Percentiles rank a stretch among this genome's conserved stretches.
phyloP scores from a whole-genome alignment of 140 eudicot genomes.

The Bidens hawaiensis region DNA sequence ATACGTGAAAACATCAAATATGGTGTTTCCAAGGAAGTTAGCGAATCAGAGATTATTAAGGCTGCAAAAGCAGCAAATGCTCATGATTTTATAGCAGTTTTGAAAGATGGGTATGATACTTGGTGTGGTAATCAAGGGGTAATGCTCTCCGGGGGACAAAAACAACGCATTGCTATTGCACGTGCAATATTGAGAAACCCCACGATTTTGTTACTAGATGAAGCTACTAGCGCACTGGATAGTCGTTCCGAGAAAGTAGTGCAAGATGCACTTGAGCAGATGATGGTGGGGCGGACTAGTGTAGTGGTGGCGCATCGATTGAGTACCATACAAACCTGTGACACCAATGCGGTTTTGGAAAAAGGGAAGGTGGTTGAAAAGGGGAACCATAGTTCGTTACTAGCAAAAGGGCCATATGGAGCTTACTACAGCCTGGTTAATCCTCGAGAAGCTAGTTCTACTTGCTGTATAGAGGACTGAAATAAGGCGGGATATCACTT shows the following conservation, averaged over 20 bases:
- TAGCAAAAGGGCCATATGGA: conserved; percentile 39
- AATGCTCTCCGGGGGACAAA: conserved; percentile 63
- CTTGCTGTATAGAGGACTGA: background rate
- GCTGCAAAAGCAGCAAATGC: too few relatives aligned
- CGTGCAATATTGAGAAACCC: conserved; percentile 55
- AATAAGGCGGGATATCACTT: too few relatives aligned
- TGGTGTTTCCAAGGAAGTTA: conserved; percentile 38
- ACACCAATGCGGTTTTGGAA: conserved; percentile 51
- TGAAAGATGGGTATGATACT: conserved; percentile 56
- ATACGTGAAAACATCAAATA: conserved; percentile 46
- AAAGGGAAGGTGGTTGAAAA: conserved; percentile 51
- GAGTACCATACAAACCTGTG: conserved; percentile 50
- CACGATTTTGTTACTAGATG: conserved; percentile 42
- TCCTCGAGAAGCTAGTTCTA: conserved; percentile 27
- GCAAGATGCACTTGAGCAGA: conserved; percentile 54
- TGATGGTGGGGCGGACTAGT: conserved; percentile 56
- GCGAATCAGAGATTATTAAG: conserved; percentile 36
- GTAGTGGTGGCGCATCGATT: conserved; percentile 59
- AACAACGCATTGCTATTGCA: conserved; percentile 56
- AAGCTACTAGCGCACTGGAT: conserved; percentile 69
- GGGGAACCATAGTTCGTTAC: conserved; percentile 48
- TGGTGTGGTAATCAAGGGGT: conserved; percentile 55
- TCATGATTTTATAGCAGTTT: too few relatives aligned
- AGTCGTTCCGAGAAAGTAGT: conserved; percentile 52
- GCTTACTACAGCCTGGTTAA: conserved; percentile 45